Evolutionary conservation across 2,329 filamentous ascomycete species (phyloP).

Genomic region (Aspergillus sp.): DNA sequence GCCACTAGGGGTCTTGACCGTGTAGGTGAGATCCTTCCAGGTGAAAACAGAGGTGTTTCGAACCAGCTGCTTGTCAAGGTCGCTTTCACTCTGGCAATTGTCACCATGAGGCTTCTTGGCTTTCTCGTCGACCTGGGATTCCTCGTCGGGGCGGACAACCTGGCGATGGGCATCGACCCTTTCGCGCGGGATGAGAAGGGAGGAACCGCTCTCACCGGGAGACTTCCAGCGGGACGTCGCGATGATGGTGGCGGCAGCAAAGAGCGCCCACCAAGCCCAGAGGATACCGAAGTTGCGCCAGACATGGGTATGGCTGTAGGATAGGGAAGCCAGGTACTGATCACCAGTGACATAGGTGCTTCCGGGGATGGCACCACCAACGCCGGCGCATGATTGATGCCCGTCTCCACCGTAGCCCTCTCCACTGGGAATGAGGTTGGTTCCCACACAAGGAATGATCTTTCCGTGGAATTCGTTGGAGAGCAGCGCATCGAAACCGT

Average conservation of each 20-base stretch:
- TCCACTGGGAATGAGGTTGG: constrained; percentile 39
- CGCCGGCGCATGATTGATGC: constrained; percentile 49
- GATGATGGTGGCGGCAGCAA: constrained; percentile 59
- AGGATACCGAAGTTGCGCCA: constrained; percentile 66
- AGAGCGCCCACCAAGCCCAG: constrained; percentile 65
- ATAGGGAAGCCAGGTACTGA: constrained; percentile 59
- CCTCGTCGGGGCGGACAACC: constrained; percentile 50
- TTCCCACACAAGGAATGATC: constrained; percentile 38
- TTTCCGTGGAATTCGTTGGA: constrained; percentile 42
- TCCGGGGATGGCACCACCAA: constrained; percentile 57
- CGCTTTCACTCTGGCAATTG: constrained; percentile 21
- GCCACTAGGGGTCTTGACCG: constrained; percentile 62
- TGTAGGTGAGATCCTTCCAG: constrained; percentile 73
- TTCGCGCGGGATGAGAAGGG: constrained; percentile 65
- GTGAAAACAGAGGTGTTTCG: constrained; percentile 71
- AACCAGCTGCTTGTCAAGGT: constrained; percentile 50
- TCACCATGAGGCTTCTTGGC: constrained; percentile 22
- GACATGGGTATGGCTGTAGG: constrained; percentile 55
- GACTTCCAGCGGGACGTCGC: constrained; percentile 61
- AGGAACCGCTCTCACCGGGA: constrained; percentile 54
- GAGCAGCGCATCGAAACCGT: constrained; percentile 42
- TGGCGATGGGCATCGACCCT: constrained; percentile 45
- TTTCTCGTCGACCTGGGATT: constrained; percentile 43
- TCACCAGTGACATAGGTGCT: constrained; percentile 57
- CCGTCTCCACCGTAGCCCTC: constrained; percentile 31